Evolutionary conservation across 306 rosid genomes (phyloP), one percentile per base, ranked within the genome.

Genomic region (Cyamopsis tetragonoloba): DNA sequence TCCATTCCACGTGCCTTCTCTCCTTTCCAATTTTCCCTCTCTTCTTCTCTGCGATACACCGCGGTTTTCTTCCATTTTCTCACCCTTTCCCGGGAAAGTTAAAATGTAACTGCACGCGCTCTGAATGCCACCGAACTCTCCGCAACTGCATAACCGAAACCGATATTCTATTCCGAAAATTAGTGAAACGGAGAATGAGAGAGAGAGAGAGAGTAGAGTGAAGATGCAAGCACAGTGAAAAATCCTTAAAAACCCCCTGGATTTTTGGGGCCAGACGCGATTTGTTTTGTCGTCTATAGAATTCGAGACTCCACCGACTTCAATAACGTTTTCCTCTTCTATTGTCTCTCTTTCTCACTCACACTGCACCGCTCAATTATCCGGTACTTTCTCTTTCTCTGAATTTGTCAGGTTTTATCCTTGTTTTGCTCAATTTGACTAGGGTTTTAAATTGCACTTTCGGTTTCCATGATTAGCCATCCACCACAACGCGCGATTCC

Each of bases 1-100:
- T 39, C 49, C 62, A 41, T 7, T 76, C 81, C 82, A 84, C 93
- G 89, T 82, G 89, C 74, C 85, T 9, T 22, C 76, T 32, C 57
- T 51, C 72, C 72, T 51, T 55, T 3, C 18, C 51, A 50, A n/a
- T n/a, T 30, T 26, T 50, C 27, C 11, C 12, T 5, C 71, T 48
- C 5, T 20, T 12, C 50, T 11, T 7, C 6, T 34, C 27, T 31
- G 8, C 4, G 20, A 64, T 62, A 24, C 72, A 55, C 46, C 70
- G 62, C 68, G 73, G 66, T 76, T 76, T 43, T 31, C 60, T 34
- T 11, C 18, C 39, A 27, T 14, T 73, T 70, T 77, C 72, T 28
- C 12, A 22, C 66, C 39, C 61, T 81, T 74, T 72, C 86, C 77
- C 76, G 73, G 79, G 75, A 76, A 78, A 71, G 50, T 7, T n/a